Conservation (phyloP, 805 yeast genomes). For the Hanseniaspora lachancei region DNA sequence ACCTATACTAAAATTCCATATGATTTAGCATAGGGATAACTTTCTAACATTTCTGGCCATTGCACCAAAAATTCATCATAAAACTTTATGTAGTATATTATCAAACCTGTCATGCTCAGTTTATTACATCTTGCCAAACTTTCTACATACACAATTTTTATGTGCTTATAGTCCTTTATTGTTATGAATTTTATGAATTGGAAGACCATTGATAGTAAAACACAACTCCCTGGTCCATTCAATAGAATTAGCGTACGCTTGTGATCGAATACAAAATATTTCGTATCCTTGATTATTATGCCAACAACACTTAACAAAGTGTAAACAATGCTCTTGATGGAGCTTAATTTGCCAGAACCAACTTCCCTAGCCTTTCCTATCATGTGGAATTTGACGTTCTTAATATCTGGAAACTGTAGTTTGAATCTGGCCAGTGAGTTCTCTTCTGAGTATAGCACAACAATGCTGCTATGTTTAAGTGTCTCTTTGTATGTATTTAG, state of each 20-base stretch:
- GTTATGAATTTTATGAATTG: constrained; percentile 39
- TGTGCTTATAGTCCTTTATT: constrained; percentile 31
- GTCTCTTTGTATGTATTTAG: constrained; percentile 31
- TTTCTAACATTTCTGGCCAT: constrained; percentile 53
- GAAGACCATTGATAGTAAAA: constrained; percentile 40
- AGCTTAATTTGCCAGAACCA: constrained; percentile 26
- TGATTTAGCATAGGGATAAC: constrained; percentile 53
- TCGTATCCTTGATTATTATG: neutral
- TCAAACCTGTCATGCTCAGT: constrained; percentile 63
- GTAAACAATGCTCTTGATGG: constrained; percentile 25
- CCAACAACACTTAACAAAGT: constrained; percentile 20
- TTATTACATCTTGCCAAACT: constrained; percentile 69
- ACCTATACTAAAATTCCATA: constrained; percentile 58
- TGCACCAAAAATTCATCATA: constrained; percentile 76
- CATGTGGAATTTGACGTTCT: constrained; percentile 17
- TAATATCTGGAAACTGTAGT: constrained; percentile 13
- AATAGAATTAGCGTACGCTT: constrained; percentile 22
- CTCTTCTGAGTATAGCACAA: constrained; percentile 25
- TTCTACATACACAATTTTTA: constrained; percentile 59
- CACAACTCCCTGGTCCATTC: constrained; percentile 30
- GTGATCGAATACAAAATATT: neutral
- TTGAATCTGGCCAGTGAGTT: constrained; percentile 31
- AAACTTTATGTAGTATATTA: constrained; percentile 47
- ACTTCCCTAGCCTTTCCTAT: constrained; percentile 29
- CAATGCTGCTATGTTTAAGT: constrained; percentile 33